Evolutionary conservation across 805 yeast genomes (phyloP), one percentile per base, ranked within the genome.

Genomic region (Nematodospora valgi): DNA sequence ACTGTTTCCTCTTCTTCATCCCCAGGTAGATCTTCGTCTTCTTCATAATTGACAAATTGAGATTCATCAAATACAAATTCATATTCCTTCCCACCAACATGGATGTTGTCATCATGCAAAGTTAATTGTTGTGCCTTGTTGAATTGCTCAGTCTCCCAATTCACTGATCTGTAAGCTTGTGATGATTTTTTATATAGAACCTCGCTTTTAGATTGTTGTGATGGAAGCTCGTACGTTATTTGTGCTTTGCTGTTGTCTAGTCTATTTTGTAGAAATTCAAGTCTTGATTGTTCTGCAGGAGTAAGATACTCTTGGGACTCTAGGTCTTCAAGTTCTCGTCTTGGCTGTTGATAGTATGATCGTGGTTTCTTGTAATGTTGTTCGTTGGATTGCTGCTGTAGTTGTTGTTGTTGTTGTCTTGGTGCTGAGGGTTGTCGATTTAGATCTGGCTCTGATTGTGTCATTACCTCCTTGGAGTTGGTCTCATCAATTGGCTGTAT

Each of bases 61-160:
- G 76, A 63, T 28, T 73, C 72, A 52, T 86, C 93, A 57, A 83
- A 83, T 0, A 86, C 91, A 59, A 69, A 86, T 9, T 84, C 94
- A 49, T 82, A 86, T 23, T 76, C 55, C 6, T 68, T 65, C 23
- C 56, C 68, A 2, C 62, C 61, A 1, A 69, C 50, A 11, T 54
- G 49, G 14, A 73, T 64, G 32, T 66, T 68, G 46, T 72, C 76
- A 1, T 54, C 63, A 20, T 46, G 51, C 25, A 51, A 38, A 2
- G 41, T 45, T 34, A 43, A 45, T 36, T 55, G 54, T 29, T 62
- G 59, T 6, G 70, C 70, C 48, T 68, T 68, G 23, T 60, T 49
- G 11, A 68, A 51, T 45, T 78, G 82, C 24, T 72, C 76, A 2
- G 49, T 38, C 45, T 77, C 85, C 85, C 86, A 79, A 27, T 35